Base-by-base conservation (phyloP, 139 green algal species). In the Chlamydomonas incerta region DNA sequence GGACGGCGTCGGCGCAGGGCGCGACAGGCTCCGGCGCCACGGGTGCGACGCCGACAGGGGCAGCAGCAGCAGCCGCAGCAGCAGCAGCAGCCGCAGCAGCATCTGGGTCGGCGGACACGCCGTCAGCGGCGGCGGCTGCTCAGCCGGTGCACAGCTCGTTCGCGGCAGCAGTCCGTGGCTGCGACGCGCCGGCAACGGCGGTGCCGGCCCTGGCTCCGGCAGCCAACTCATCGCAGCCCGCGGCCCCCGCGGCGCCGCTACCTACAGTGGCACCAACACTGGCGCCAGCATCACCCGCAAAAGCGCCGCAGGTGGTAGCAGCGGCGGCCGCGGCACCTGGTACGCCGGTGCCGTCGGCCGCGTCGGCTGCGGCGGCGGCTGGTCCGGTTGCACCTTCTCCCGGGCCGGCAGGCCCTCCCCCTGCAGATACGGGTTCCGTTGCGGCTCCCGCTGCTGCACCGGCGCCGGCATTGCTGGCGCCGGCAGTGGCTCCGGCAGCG, bases 131-230 rank as follows among this genome's bases (percentile, higher is more conserved):
- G n/a, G 5, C 35, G 46, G n/a, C 8, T 37, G n/a, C 41, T 50
- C 41, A 50, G 41, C 63, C 14, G 63, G n/a, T 63, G 17, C 60
- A 28, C 35, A 34, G 52, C 24, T 85, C 79, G 0, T 85, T 85
- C 47, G 79, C 79, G n/a, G 79, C 79, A 10, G 79, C 79, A 24
- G 79, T 85, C 31, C 41, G 41, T 8, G 41, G 41, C 8, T 50
- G 41, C 41, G 41, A 50, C 41, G 41, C 41, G 8, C 41, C 41
- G n/a, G n/a, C n/a, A n/a, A n/a, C n/a, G n/a, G n/a, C n/a, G n/a
- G n/a, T n/a, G n/a, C n/a, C n/a, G n/a, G n/a, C n/a, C n/a, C 31
- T 20, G 31, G 66, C 66, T 10, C 31, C 14, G 66, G 66, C 31
- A 47, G 33, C 31, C 66, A 29, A 11, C 58, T 26, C 58, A 65